phyloP scores from a whole-genome alignment of 2,329 filamentous ascomycete genomes.

The Akanthomyces dipterigenus region DNA sequence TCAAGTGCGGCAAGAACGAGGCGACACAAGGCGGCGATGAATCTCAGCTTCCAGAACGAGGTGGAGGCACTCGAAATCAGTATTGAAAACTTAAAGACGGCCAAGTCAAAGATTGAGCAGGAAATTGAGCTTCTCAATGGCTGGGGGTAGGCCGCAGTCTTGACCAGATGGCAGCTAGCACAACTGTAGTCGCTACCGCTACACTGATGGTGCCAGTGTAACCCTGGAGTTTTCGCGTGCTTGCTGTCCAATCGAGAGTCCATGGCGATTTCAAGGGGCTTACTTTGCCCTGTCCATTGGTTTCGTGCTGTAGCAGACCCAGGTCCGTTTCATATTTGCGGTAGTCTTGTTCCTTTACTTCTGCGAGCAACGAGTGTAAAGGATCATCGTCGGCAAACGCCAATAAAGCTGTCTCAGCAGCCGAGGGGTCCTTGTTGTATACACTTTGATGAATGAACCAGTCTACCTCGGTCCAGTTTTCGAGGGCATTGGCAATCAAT shows the following conservation, averaged over 20 bases:
- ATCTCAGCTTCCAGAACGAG: neutral
- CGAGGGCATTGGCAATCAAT: neutral
- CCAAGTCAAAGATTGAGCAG: neutral
- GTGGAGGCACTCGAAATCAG: neutral
- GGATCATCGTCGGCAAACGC: neutral
- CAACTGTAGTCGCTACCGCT: neutral
- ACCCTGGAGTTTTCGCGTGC: no score
- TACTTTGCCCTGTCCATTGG: no score
- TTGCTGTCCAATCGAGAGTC: neutral
- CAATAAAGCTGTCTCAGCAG: neutral
- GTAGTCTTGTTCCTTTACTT: neutral
- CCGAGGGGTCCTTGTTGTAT: neutral
- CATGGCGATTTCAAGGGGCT: neutral
- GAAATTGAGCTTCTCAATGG: neutral
- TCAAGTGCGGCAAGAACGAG: neutral
- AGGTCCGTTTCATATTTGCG: neutral
- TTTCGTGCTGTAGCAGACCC: neutral
- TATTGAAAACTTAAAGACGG: neutral
- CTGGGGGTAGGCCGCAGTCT: neutral
- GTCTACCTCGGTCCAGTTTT: neutral
- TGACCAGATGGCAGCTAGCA: neutral
- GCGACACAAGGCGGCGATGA: neutral
- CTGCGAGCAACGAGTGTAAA: neutral
- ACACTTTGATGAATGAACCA: neutral
- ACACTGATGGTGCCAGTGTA: neutral